phyloP scores from a whole-genome alignment of 768 basidiomycete genomes.

The Mycena latifolia region DNA sequence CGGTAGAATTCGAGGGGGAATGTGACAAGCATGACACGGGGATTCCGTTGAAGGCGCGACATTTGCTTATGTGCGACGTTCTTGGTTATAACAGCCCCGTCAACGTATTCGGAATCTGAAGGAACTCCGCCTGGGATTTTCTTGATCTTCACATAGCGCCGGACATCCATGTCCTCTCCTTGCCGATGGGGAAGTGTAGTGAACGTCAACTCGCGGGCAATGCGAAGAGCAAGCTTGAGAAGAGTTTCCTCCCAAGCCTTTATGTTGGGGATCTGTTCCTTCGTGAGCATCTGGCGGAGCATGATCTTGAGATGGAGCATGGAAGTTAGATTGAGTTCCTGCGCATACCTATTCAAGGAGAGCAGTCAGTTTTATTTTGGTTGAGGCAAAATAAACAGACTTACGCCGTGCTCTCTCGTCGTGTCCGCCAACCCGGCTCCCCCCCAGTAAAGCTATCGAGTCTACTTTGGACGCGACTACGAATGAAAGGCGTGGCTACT shows the following conservation, averaged over 20 bases:
- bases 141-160: constrained; percentile 97
- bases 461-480: constrained; percentile 87
- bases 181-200: constrained; percentile 76
- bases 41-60: constrained; percentile 84
- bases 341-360: constrained; percentile 70
- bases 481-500: constrained; percentile 79
- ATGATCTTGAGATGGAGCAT: constrained; percentile 92
- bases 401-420: constrained; percentile 92
- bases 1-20: constrained; percentile 96
- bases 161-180: constrained; percentile 95
- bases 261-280: constrained; percentile 84
- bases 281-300: constrained; percentile 90
- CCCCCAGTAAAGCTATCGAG: constrained; percentile 66
- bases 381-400: constrained; percentile 44
- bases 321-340: constrained; percentile 87
- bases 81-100: constrained; percentile 97
- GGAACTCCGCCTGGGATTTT: constrained; percentile 96
- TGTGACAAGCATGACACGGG: constrained; percentile 95
- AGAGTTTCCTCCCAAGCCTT: constrained; percentile 92
- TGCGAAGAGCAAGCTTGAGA: constrained; percentile 83
- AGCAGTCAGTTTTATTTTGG: constrained; percentile 21
- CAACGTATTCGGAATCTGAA: constrained; percentile 95
- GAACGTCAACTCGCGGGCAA: constrained; percentile 88
- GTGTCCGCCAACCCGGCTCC: constrained; percentile 87
- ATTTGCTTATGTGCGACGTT: constrained; percentile 98